Conservation (phyloP, 2,329 filamentous ascomycete genomes). For the Ophiocordyceps sinensis region DNA sequence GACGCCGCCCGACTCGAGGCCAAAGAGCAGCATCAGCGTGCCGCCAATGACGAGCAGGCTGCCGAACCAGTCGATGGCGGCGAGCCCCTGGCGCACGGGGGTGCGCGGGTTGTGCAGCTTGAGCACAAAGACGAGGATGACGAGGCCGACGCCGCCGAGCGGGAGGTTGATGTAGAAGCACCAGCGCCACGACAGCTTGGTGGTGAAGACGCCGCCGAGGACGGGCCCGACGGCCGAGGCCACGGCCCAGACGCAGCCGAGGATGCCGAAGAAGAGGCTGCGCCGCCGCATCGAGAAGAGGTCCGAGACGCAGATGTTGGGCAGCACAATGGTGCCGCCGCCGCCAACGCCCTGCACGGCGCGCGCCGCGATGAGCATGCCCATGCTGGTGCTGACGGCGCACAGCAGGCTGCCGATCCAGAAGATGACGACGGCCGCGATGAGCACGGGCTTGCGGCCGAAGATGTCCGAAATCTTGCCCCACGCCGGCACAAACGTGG, state of each 20-base stretch:
- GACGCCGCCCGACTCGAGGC: slow-evolving; percentile 72
- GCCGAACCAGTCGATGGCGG: slow-evolving; percentile 46
- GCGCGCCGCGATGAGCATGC: slow-evolving; percentile 37
- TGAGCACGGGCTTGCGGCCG: slow-evolving; percentile 39
- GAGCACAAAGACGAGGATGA: slow-evolving; percentile 44
- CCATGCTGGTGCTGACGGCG: slow-evolving; percentile 32
- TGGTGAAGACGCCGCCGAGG: slow-evolving; percentile 53
- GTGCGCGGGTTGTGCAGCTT: slow-evolving; percentile 56
- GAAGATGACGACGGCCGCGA: slow-evolving; percentile 36
- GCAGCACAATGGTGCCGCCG: slow-evolving; percentile 42
- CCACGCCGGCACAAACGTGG: slow-evolving; percentile 55
- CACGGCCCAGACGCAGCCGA: slow-evolving; percentile 47
- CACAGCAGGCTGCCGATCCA: slow-evolving; percentile 39
- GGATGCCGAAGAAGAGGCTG: slow-evolving; percentile 36
- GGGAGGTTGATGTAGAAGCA: slow-evolving; percentile 54
- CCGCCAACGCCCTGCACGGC: slow-evolving; percentile 43
- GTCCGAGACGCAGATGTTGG: slow-evolving; percentile 44
- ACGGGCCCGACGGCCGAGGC: slow-evolving; percentile 52
- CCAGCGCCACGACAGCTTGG: slow-evolving; percentile 52
- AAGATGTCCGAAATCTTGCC: slow-evolving; percentile 47
- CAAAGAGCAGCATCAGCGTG: slow-evolving; percentile 75
- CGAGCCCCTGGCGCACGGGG: slow-evolving; percentile 43
- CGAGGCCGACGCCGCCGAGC: slow-evolving; percentile 29
- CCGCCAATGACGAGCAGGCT: slow-evolving; percentile 53
- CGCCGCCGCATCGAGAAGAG: slow-evolving; percentile 36